phyloP scores from a whole-genome alignment of 768 basidiomycete species.

The Boletus fagicola region DNA sequence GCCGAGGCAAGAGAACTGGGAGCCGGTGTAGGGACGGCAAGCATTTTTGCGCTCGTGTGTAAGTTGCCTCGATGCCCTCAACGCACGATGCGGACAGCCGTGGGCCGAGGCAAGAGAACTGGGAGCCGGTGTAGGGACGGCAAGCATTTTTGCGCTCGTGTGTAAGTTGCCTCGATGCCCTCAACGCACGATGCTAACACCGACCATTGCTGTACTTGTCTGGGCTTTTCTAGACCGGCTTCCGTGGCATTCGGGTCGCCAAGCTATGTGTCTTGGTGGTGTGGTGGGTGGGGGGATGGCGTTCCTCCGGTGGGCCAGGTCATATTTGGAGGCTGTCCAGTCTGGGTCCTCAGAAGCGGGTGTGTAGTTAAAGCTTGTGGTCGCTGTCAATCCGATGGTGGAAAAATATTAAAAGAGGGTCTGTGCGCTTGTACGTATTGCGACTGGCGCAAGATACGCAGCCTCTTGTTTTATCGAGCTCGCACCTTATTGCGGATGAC shows the following conservation, averaged over 20 bases:
- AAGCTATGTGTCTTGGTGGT: constrained; percentile 54
- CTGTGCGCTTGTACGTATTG: constrained; percentile 12
- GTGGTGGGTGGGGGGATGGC: constrained; percentile 55
- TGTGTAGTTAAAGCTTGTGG: background rate
- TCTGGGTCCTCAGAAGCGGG: constrained; percentile 2
- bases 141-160: constrained; percentile 52
- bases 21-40: constrained; percentile 64
- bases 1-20: constrained; percentile 51
- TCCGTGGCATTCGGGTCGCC: constrained; percentile 46
- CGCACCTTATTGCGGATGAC: background rate
- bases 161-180: constrained; percentile 39
- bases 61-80: constrained; percentile 26
- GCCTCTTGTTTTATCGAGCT: constrained; percentile 1
- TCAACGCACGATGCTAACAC: background rate
- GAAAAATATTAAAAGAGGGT: constrained; percentile 1
- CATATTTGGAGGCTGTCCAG: constrained; percentile 28
- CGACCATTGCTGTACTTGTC: background rate
- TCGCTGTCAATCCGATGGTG: background rate
- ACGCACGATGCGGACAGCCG: constrained; percentile 32
- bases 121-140: constrained; percentile 66
- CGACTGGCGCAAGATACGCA: background rate
- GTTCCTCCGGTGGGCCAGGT: constrained; percentile 40
- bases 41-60: constrained; percentile 56
- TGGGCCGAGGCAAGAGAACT: constrained; percentile 48
- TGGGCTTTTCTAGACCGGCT: constrained; percentile 49